phyloP scores from a whole-genome alignment of 2,329 filamentous ascomycete genomes.

The Aschersonia sp. region DNA sequence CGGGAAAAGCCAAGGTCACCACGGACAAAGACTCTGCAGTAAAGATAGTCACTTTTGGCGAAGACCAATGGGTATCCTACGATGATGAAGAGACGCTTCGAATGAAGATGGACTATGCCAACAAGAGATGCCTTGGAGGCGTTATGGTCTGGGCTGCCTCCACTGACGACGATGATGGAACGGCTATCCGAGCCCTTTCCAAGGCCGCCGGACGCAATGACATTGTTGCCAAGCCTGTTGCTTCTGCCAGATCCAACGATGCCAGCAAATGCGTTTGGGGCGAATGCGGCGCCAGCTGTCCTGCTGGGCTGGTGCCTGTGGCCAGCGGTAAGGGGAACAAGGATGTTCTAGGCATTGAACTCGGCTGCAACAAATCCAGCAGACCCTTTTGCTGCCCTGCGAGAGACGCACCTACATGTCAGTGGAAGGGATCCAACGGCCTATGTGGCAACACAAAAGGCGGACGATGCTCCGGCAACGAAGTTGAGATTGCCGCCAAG shows the following conservation, averaged over 20 bases:
- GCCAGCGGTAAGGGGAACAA: not conserved
- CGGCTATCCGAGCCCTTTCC: not conserved
- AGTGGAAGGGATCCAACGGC: not conserved
- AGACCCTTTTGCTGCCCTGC: not conserved
- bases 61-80: slow-evolving; percentile 22
- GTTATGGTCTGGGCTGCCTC: slow-evolving; percentile 17
- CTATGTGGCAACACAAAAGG: not conserved
- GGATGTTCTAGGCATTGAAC: not conserved
- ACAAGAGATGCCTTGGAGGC: slow-evolving; percentile 13
- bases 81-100: slow-evolving; percentile 20
- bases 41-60: slow-evolving; percentile 15
- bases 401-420: not conserved
- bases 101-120: slow-evolving; percentile 16
- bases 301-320: not conserved
- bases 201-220: not conserved
- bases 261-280: not conserved
- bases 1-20: slow-evolving; percentile 7
- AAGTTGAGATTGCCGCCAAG: not conserved
- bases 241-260: not conserved
- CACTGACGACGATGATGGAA: slow-evolving; percentile 10
- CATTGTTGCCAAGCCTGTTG: not conserved
- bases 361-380: not conserved
- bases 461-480: not conserved
- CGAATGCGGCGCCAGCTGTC: not conserved
- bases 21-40: slow-evolving; percentile 14